Conservation (phyloP, 2,329 filamentous ascomycete genomes). For the Fonsecaea erecta region DNA sequence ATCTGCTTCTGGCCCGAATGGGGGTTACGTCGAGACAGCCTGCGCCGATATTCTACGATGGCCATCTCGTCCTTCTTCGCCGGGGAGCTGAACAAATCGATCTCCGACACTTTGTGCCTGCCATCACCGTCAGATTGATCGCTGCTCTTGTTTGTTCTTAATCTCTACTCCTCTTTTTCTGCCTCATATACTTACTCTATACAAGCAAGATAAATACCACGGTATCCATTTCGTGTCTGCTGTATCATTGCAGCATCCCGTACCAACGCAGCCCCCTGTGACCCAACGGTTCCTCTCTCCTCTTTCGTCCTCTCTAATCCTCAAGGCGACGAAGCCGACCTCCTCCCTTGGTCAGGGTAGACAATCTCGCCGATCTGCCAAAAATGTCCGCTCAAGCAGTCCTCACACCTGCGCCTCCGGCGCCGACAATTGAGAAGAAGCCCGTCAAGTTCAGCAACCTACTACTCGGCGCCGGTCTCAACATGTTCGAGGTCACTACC, state of each 20-base stretch:
- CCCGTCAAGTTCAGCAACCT: slow-evolving; percentile 99
- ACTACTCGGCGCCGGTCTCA: slow-evolving; percentile 89
- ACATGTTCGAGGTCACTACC: slow-evolving; percentile 86
- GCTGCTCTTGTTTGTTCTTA: slow-evolving; percentile 1
- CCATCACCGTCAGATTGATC: slow-evolving; percentile 11
- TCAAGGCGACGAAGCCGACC: slow-evolving; percentile 55
- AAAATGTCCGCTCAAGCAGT: slow-evolving; percentile 62
- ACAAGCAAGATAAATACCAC: background rate
- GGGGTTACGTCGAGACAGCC: slow-evolving; percentile 12
- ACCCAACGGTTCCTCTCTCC: background rate
- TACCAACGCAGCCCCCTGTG: background rate
- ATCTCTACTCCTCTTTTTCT: slow-evolving; percentile 19
- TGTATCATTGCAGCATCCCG: slow-evolving; percentile 6
- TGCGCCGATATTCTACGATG: slow-evolving; percentile 11
- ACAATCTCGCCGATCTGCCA: slow-evolving; percentile 58
- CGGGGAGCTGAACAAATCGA: slow-evolving; percentile 21
- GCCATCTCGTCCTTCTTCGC: slow-evolving; percentile 12
- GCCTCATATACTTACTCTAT: background rate
- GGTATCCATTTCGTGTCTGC: slow-evolving; percentile 7
- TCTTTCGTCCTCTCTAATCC: slow-evolving; percentile 5
- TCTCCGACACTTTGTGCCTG: background rate
- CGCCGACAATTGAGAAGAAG: slow-evolving; percentile 84
- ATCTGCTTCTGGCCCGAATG: slow-evolving; percentile 22
- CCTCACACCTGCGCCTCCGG: slow-evolving; percentile 35
- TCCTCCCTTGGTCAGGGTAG: slow-evolving; percentile 98